A percentile compares a stretch with the other conserved stretches of the same genome.
Evolutionary conservation across 1,284 basidiomycete species (phyloP).

Genomic region (Thecaphora thlaspeos): DNA sequence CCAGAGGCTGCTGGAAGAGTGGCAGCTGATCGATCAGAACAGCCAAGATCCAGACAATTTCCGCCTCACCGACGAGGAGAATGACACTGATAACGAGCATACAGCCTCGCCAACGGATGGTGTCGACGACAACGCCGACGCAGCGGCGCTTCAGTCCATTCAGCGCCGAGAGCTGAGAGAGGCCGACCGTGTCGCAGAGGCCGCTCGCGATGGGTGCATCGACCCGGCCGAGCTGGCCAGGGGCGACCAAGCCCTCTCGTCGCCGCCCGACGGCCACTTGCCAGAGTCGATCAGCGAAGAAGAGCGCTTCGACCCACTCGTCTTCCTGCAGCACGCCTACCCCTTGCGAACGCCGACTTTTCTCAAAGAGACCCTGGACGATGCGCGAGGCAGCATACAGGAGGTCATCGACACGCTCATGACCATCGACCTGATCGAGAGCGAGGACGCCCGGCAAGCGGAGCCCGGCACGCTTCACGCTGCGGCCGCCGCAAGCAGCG

Average conservation of each 20-base stretch:
- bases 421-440: conserved; percentile 42
- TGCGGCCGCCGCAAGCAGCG: background rate
- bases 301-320: conserved; percentile 17
- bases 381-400: conserved; percentile 35
- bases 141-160: conserved; percentile 1
- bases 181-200: conserved; percentile 6
- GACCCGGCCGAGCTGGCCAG: background rate
- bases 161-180: conserved; percentile 10
- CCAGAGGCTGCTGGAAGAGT: conserved; percentile 28
- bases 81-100: conserved; percentile 9
- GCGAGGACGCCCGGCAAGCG: conserved; percentile 21
- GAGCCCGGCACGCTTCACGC: conserved; percentile 4
- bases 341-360: conserved; percentile 33
- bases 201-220: conserved; percentile 4
- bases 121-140: conserved; percentile 1
- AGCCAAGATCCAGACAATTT: conserved; percentile 24
- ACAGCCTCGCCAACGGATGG: too few species aligned
- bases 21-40: conserved; percentile 26
- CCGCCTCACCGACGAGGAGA: conserved; percentile 35
- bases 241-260: background rate
- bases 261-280: too few species aligned
- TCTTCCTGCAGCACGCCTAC: conserved; percentile 40
- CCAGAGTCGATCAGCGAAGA: background rate
- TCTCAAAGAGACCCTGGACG: conserved; percentile 28
- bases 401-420: conserved; percentile 42